Evolutionary conservation across 306 rosid genomes (phyloP), one percentile per base, ranked within the genome.

Genomic region (Senna siamea): DNA sequence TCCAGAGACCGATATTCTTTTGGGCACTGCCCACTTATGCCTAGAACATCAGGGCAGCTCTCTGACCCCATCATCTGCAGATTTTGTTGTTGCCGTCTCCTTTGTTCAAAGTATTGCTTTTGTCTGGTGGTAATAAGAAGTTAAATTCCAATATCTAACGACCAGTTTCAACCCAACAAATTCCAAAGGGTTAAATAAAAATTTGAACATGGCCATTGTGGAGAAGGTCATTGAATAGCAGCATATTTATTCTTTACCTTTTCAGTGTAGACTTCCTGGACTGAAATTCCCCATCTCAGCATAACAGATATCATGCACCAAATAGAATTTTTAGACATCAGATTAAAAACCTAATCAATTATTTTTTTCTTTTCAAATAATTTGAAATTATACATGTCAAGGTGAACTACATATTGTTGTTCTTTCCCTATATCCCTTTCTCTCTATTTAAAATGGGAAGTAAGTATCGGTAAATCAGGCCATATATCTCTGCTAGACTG

Each of bases 101-200:
- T 88, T 88, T 94, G 98, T 78, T 94, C 97, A 55, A 94, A 91
- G 77, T 89, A 91, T 76, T 94, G 97, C 78, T 89, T 94, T 87
- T 94, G 98, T 88, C 98, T 94, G 66, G 59, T 38, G 34, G 54
- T 82, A 13, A 75, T 54, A 77, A 71, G 58, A 56, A 73, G 7
- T 14, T 78, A 32, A 56, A 75, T 37, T 67, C 54, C 66, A 17
- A 40, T 23, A 46, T 6, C 44, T 66, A 72, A 72, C 66, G 30
- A 9, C 63, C 30, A 37, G 46, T 17, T 61, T 48, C 73, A 64
- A 59, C 69, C 44, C 63, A 76, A 66, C 56, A 54, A 63, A 47
- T 22, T 61, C 9, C 67, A 69, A 38, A 30, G 47, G 44, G 18
- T 28, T 62, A 69, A 38, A 37, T 43, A 72, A n/a, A 71, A 44